Evolutionary conservation across 176 grass and related monocot species (phyloP).

Genomic region (Oryza meridionalis): DNA sequence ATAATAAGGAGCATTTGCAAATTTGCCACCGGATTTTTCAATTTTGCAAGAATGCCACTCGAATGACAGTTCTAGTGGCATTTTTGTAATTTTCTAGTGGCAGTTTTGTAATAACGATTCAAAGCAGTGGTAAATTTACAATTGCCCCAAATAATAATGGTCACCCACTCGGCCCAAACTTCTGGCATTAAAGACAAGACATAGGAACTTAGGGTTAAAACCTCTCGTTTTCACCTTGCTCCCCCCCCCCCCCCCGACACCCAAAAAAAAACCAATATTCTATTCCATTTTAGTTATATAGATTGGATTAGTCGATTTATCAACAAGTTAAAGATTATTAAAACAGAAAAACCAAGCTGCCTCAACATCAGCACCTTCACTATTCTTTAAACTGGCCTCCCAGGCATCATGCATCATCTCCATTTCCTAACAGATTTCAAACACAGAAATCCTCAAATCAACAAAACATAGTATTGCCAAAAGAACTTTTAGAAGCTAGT

Average conservation of each 20-base stretch:
- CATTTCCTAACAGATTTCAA: conserved; percentile 54
- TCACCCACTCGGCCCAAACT: not conserved
- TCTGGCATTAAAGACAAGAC: not conserved
- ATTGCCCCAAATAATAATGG: too few relatives aligned
- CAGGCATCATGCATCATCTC: conserved; percentile 57
- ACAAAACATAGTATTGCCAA: conserved; percentile 22
- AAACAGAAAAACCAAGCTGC: conserved; percentile 23
- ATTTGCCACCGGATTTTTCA: too few relatives aligned
- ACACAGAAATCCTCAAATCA: conserved; percentile 36
- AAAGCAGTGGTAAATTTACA: too few relatives aligned
- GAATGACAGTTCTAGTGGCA: too few relatives aligned
- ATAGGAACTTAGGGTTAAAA: conserved; percentile 4
- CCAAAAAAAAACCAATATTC: not conserved
- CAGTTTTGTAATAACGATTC: too few relatives aligned
- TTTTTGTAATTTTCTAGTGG: too few relatives aligned
- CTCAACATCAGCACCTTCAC: conserved; percentile 37
- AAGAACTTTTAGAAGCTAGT: not conserved
- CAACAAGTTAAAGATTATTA: not conserved
- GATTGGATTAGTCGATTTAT: not conserved
- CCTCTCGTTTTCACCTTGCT: not conserved
- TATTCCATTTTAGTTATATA: conserved; percentile 1
- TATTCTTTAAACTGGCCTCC: conserved; percentile 24
- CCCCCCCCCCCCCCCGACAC: not conserved
- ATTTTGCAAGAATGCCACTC: too few relatives aligned
- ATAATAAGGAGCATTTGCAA: too few relatives aligned